Evolutionary conservation across 2,329 filamentous ascomycete genomes (phyloP).

Genomic region (Eurotiales sp.): DNA sequence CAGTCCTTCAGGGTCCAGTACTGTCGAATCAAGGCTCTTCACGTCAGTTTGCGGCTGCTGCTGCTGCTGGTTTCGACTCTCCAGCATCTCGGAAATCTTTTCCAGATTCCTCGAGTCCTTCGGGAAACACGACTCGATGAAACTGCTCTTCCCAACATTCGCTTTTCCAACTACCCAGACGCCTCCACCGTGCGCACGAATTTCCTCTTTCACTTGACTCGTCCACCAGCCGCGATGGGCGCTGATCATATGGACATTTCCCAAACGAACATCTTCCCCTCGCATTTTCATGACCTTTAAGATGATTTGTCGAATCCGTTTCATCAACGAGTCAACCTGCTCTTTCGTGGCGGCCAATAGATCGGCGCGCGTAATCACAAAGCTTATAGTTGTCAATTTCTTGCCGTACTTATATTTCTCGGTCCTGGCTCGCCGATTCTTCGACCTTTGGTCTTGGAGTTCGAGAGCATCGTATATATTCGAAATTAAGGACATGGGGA

Average conservation of each 20-base stretch:
- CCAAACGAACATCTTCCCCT: slow-evolving; percentile 70
- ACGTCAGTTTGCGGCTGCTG: slow-evolving; percentile 14
- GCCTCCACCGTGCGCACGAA: slow-evolving; percentile 77
- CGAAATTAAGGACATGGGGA: slow-evolving; percentile 87
- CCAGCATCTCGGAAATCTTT: slow-evolving; percentile 33
- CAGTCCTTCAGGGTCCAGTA: slow-evolving; percentile 46
- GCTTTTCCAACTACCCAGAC: slow-evolving; percentile 98
- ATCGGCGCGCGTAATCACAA: slow-evolving; percentile 87
- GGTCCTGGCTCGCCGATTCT: slow-evolving; percentile 71
- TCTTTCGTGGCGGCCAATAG: slow-evolving; percentile 78
- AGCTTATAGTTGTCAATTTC: slow-evolving; percentile 76
- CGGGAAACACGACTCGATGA: slow-evolving; percentile 85
- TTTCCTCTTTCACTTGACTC: slow-evolving; percentile 75
- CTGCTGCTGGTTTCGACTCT: slow-evolving; percentile 23
- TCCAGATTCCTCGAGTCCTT: slow-evolving; percentile 56
- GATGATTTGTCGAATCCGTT: slow-evolving; percentile 73
- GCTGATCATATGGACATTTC: slow-evolving; percentile 83
- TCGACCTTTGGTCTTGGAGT: slow-evolving; percentile 69
- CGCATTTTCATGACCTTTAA: slow-evolving; percentile 68
- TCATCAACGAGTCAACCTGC: slow-evolving; percentile 81
- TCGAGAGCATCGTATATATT: slow-evolving; percentile 67
- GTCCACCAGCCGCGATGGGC: slow-evolving; percentile 90
- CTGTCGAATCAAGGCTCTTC: not conserved
- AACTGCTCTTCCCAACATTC: slow-evolving; percentile 92
- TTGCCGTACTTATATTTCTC: slow-evolving; percentile 64